Conservation (phyloP, 495 filamentous ascomycete genomes). For the Tuber aestivum region DNA sequence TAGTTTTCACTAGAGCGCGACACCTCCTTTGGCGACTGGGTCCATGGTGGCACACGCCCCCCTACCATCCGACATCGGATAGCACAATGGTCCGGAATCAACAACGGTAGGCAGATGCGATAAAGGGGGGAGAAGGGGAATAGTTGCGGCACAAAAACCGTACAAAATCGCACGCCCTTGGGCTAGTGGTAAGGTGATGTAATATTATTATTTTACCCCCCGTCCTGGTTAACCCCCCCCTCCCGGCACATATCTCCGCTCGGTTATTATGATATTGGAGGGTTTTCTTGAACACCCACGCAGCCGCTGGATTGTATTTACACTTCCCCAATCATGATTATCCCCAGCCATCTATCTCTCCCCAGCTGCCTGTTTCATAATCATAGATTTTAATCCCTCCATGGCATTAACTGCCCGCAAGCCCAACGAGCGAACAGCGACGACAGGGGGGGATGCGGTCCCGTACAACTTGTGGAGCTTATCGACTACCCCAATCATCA, state of each 20-base stretch:
- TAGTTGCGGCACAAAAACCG: not conserved
- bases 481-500: slow-evolving; percentile 83
- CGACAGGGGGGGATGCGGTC: slow-evolving; percentile 65
- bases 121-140: not conserved
- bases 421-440: slow-evolving; percentile 65
- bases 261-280: not conserved
- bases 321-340: not conserved
- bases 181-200: not conserved
- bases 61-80: not conserved
- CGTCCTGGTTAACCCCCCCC: not conserved
- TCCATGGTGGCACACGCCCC: not conserved
- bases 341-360: slow-evolving; percentile 13
- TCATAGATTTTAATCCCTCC: slow-evolving; percentile 68
- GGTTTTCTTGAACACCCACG: not conserved
- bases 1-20: not conserved
- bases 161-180: not conserved
- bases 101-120: not conserved
- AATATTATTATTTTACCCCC: not conserved
- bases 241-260: not conserved
- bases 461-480: slow-evolving; percentile 90
- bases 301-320: not conserved
- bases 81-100: not conserved
- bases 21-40: not conserved
- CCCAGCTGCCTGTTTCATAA: slow-evolving; percentile 88
- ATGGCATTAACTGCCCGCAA: slow-evolving; percentile 70